phyloP scores from a whole-genome alignment of 371 early-diverging fungal species.

The Globomyces sp. region DNA sequence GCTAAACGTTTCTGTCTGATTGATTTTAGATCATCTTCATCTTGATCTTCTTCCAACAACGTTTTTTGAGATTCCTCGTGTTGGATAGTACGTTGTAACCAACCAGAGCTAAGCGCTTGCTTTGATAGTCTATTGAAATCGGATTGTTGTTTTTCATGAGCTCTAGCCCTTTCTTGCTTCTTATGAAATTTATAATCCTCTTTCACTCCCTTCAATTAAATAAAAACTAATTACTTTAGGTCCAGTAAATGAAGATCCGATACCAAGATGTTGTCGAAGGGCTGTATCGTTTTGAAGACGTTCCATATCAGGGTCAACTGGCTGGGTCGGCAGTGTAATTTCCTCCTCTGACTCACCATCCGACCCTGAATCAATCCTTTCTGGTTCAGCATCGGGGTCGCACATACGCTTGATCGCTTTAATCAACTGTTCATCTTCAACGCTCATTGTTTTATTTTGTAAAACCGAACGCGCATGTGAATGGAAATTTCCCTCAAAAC shows the following conservation, averaged over 20 bases:
- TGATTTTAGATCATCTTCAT: slow-evolving; percentile 27
- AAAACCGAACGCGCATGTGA: neutral
- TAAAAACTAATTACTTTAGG: slow-evolving; percentile 28
- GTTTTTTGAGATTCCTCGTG: slow-evolving; percentile 33
- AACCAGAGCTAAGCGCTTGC: slow-evolving; percentile 36
- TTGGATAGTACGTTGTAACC: slow-evolving; percentile 34
- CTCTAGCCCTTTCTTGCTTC: slow-evolving; percentile 43
- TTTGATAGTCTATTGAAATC: slow-evolving; percentile 17
- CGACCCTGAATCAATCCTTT: neutral
- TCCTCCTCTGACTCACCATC: slow-evolving; percentile 9
- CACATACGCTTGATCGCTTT: slow-evolving; percentile 7
- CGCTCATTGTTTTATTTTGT: slow-evolving; percentile 4
- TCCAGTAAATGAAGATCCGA: slow-evolving; percentile 47
- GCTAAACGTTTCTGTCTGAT: slow-evolving; percentile 36
- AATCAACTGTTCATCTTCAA: slow-evolving; percentile 6
- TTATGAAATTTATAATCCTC: slow-evolving; percentile 48
- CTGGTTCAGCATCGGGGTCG: slow-evolving; percentile 16
- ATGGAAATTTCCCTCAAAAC: too few species aligned
- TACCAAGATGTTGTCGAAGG: slow-evolving; percentile 34
- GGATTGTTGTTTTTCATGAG: slow-evolving; percentile 12
- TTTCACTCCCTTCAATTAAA: slow-evolving; percentile 34
- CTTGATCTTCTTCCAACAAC: slow-evolving; percentile 31
- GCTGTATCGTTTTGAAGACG: slow-evolving; percentile 30
- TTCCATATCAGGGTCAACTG: slow-evolving; percentile 17
- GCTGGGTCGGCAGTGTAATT: slow-evolving; percentile 7